A percentile compares a stretch with the other conserved stretches of the same genome.
Conservation (phyloP, 148 eudicot genomes). For the Vaccinium macrocarpon region DNA sequence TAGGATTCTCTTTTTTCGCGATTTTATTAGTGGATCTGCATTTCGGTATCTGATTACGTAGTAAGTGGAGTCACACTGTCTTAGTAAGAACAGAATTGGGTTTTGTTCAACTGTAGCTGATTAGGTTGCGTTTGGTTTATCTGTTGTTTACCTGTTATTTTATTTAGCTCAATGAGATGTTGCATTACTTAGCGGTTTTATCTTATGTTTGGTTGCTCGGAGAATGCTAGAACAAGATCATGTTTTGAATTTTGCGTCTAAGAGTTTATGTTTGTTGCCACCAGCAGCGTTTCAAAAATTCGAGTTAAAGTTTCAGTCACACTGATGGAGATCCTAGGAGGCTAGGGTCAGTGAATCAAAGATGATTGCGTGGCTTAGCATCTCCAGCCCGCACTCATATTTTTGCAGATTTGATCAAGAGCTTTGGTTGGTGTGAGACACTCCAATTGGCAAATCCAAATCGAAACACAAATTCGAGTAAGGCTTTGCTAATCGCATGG, state of each 20-base stretch:
- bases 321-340: background rate
- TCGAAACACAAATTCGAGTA: too few species aligned
- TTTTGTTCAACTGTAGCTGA: background rate
- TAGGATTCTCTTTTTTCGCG: background rate
- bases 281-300: background rate
- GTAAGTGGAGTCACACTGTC: background rate
- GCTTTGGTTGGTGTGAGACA: too few species aligned
- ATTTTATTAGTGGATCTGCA: background rate
- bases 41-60: background rate
- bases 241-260: background rate
- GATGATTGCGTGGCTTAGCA: background rate
- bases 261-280: background rate
- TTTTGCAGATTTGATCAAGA: too few species aligned
- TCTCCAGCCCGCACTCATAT: too few species aligned
- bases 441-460: too few species aligned
- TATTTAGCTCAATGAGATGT: background rate
- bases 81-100: background rate
- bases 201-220: constrained; percentile 5
- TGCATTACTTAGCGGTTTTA: background rate
- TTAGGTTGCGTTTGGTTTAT: constrained; percentile 1
- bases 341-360: background rate
- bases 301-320: background rate
- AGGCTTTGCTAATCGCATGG: too few species aligned
- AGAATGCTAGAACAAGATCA: background rate
- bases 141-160: background rate